Conservation (phyloP, 129 eudicot genomes). For the Escallonia rubra region DNA sequence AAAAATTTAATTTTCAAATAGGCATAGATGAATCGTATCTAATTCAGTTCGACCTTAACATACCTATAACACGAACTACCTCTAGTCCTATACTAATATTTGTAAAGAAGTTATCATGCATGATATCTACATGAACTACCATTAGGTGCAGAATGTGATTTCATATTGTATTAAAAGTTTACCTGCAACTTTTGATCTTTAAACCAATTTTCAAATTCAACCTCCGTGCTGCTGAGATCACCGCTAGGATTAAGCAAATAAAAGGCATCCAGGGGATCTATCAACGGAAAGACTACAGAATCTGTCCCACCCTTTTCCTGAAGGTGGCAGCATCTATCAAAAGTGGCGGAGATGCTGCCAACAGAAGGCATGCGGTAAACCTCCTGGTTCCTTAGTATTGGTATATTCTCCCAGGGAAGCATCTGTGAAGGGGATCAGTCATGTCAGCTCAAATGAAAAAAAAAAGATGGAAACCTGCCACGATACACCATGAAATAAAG, state of each 20-base stretch:
- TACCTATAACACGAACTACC: background rate
- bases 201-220: slow-evolving; percentile 73
- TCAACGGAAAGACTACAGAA: slow-evolving; percentile 50
- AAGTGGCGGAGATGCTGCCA: slow-evolving; percentile 55
- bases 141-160: background rate
- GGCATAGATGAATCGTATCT: too few relatives aligned
- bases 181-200: slow-evolving; percentile 70
- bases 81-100: background rate
- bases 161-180: background rate
- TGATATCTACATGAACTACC: background rate
- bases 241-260: slow-evolving; percentile 93
- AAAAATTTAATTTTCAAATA: too few relatives aligned
- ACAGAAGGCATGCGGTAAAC: slow-evolving; percentile 98
- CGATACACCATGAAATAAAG: too few relatives aligned
- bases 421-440: slow-evolving; percentile 46
- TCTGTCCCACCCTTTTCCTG: slow-evolving; percentile 30
- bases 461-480: too few relatives aligned
- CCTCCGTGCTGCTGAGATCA: slow-evolving; percentile 75
- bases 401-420: slow-evolving; percentile 97
- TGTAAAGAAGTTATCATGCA: background rate
- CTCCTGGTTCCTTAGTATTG: slow-evolving; percentile 69
- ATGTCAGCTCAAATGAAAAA: background rate
- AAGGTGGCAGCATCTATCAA: slow-evolving; percentile 39
- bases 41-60: background rate
- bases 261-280: slow-evolving; percentile 89